A percentile compares a stretch with the other conserved stretches of the same genome.
These are phyloP conservation scores for Thuidium tamariscinum DNA, from an alignment of 225 moss, liverwort and hornwort species.

Conservation along the genomic window DNA sequence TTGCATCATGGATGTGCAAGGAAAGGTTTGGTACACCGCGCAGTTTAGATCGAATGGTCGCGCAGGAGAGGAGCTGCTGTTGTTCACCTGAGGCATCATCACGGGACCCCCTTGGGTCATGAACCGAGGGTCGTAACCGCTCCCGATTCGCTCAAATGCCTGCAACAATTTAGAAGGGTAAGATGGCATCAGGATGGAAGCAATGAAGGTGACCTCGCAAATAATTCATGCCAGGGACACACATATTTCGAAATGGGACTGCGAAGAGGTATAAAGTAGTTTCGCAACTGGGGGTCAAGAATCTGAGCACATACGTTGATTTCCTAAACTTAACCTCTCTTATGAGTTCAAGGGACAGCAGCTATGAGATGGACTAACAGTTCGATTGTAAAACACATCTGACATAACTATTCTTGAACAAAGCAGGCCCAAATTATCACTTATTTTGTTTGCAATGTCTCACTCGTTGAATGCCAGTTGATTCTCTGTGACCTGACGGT, in stretches of 20 bases:
- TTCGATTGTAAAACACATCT: not conserved
- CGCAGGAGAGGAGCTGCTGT: not conserved
- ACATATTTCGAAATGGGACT: not conserved
- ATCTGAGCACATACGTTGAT: not conserved
- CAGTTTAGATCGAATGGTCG: slow-evolving; percentile 35
- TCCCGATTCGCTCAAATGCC: slow-evolving; percentile 35
- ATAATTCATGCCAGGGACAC: not conserved
- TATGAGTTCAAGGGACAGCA: not conserved
- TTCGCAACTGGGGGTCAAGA: not conserved
- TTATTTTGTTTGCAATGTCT: not conserved
- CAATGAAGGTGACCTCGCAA: not conserved
- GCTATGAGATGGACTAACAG: not conserved
- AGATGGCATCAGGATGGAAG: not conserved
- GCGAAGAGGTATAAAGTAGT: not conserved
- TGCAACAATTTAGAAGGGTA: not conserved
- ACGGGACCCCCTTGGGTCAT: not conserved
- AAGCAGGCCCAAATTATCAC: not conserved
- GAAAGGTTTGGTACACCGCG: not conserved
- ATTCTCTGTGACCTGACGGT: not conserved
- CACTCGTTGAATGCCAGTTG: not conserved
- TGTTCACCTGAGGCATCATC: slow-evolving; percentile 2
- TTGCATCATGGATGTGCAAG: not conserved
- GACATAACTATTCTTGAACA: not conserved
- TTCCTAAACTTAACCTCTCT: not conserved
- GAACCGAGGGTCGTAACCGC: slow-evolving; percentile 8